Percentiles rank a stretch among this genome's conserved stretches.
These are phyloP conservation scores for Falciphora oryzae DNA, from an alignment of 2,329 filamentous ascomycete species.

Conservation along the genomic window DNA sequence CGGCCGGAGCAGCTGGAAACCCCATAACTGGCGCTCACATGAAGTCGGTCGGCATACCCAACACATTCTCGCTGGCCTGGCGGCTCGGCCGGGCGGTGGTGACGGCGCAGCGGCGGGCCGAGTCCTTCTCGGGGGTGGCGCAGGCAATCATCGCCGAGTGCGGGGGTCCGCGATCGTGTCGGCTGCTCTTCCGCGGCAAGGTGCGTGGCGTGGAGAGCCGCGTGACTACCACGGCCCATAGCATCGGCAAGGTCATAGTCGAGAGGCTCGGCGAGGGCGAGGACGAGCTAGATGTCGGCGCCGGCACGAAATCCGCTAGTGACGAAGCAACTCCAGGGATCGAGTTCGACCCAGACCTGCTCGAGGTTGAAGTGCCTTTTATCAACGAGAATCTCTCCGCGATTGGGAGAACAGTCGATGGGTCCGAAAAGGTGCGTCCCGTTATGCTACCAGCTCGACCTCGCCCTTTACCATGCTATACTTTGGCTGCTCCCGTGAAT, in stretches of 20 bases:
- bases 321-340: too few species aligned
- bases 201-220: slow-evolving; percentile 53
- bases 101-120: slow-evolving; percentile 30
- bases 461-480: background rate
- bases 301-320: background rate
- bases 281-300: slow-evolving; percentile 24
- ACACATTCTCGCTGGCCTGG: slow-evolving; percentile 50
- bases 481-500: too few species aligned
- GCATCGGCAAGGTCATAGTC: slow-evolving; percentile 54
- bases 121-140: slow-evolving; percentile 41
- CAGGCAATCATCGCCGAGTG: slow-evolving; percentile 54
- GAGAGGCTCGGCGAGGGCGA: slow-evolving; percentile 39
- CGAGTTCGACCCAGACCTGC: slow-evolving; percentile 32
- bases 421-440: slow-evolving; percentile 18
- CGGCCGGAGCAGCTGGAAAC: slow-evolving; percentile 41
- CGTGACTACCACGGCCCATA: slow-evolving; percentile 48
- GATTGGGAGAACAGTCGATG: slow-evolving; percentile 15
- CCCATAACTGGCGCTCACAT: slow-evolving; percentile 42
- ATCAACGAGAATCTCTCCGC: slow-evolving; percentile 67
- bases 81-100: slow-evolving; percentile 56
- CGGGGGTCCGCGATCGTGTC: slow-evolving; percentile 46
- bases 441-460: background rate
- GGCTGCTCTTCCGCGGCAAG: slow-evolving; percentile 58
- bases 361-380: slow-evolving; percentile 57
- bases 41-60: slow-evolving; percentile 43